Evolutionary conservation across 106 monocot genomes (phyloP).

Genomic region (Xerophyta viscosa): DNA sequence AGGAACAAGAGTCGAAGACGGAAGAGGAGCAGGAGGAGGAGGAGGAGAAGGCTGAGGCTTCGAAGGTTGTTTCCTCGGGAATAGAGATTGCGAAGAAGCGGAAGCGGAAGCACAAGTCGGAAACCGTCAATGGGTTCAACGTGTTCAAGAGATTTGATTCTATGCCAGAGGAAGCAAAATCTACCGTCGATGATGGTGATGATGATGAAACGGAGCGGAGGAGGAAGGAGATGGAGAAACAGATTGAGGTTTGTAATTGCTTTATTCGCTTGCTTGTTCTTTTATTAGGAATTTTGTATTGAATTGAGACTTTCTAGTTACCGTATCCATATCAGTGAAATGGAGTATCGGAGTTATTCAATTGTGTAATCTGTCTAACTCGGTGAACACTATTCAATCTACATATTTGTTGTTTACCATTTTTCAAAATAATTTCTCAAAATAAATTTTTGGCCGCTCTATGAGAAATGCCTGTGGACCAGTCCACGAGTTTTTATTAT

Average conservation of each 20-base stretch:
- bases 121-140: conserved; percentile 55
- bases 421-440: too few species aligned
- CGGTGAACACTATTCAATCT: too few species aligned
- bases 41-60: neutral
- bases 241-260: conserved; percentile 59
- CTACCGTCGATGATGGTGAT: neutral
- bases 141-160: conserved; percentile 46
- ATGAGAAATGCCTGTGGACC: too few species aligned
- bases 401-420: too few species aligned
- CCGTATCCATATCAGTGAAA: too few species aligned
- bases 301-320: too few species aligned
- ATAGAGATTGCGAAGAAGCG: conserved; percentile 33
- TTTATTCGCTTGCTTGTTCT: neutral
- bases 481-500: too few species aligned
- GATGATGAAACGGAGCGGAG: conserved; percentile 10
- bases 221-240: conserved; percentile 46
- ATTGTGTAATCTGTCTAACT: too few species aligned
- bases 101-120: conserved; percentile 30
- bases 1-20: conserved; percentile 21
- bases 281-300: neutral
- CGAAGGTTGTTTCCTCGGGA: conserved; percentile 7
- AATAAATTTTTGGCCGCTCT: too few species aligned
- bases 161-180: neutral
- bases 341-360: too few species aligned
- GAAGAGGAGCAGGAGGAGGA: conserved; percentile 11